Percentiles rank a stretch among this genome's conserved stretches.
Evolutionary conservation across 2,329 filamentous ascomycete species (phyloP).

Genomic region (Colletotrichum simmondsii): DNA sequence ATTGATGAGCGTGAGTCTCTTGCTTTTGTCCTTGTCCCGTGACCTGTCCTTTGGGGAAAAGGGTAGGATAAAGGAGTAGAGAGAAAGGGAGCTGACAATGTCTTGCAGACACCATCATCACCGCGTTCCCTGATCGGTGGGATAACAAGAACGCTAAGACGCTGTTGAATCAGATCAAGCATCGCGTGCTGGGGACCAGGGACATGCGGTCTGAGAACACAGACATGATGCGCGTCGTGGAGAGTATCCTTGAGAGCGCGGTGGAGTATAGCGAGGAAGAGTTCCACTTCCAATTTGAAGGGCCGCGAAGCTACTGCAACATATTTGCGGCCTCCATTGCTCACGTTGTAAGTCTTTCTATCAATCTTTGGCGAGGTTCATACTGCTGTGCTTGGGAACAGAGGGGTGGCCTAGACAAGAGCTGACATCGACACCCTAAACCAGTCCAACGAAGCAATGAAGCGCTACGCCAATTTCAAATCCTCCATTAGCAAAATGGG

Average conservation of each 20-base stretch:
- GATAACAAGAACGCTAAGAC: constrained; percentile 38
- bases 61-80: no score
- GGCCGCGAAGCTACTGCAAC: constrained; percentile 33
- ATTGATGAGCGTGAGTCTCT: constrained; percentile 35
- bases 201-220: constrained; percentile 19
- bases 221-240: constrained; percentile 32
- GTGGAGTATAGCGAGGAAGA: constrained; percentile 34
- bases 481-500: constrained; percentile 34
- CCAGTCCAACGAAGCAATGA: constrained; percentile 36
- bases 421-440: fast-evolving
- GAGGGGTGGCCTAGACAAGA: not conserved
- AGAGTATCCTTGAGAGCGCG: constrained; percentile 26
- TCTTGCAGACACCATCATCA: constrained; percentile 32
- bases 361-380: no score
- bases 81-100: no score
- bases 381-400: no score
- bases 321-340: constrained; percentile 33
- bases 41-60: no score
- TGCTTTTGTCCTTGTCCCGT: no score
- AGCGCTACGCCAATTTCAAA: constrained; percentile 34
- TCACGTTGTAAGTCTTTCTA: constrained; percentile 13
- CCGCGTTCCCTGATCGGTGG: constrained; percentile 35
- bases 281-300: constrained; percentile 36
- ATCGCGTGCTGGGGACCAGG: constrained; percentile 27
- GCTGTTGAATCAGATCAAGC: constrained; percentile 35